A percentile compares a stretch with the other conserved stretches of the same genome.
These are phyloP conservation scores for Lipomyces sp. DNA, from an alignment of 805 yeast species.

Conservation along the genomic window DNA sequence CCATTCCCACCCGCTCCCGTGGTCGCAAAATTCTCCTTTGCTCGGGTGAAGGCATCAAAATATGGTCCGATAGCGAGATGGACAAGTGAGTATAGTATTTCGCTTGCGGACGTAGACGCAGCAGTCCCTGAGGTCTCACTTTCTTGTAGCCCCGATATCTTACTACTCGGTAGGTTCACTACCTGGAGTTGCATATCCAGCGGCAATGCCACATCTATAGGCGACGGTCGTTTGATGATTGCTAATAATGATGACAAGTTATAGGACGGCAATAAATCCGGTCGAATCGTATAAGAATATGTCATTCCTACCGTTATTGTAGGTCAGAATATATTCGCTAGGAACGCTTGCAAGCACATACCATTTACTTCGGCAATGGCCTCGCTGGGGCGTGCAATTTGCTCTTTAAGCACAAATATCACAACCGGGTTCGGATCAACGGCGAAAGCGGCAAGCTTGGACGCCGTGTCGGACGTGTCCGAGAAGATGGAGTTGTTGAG, in stretches of 20 bases:
- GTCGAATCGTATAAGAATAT: slow-evolving; percentile 14
- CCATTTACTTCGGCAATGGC: background rate
- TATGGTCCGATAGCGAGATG: slow-evolving; percentile 70
- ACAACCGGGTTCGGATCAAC: slow-evolving; percentile 39
- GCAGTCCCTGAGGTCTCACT: slow-evolving; percentile 6
- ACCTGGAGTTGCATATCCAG: slow-evolving; percentile 46
- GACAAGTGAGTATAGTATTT: slow-evolving; percentile 62
- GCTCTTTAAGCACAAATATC: slow-evolving; percentile 39
- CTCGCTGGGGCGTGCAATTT: slow-evolving; percentile 6
- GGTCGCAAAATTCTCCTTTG: slow-evolving; percentile 15
- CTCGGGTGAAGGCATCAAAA: slow-evolving; percentile 58
- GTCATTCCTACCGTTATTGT: background rate
- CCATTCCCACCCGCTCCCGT: background rate
- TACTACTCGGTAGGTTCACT: slow-evolving; percentile 45
- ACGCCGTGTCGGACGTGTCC: slow-evolving; percentile 17
- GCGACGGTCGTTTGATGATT: slow-evolving; percentile 38
- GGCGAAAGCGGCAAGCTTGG: slow-evolving; percentile 34
- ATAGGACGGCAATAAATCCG: slow-evolving; percentile 9
- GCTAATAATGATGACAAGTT: slow-evolving; percentile 37
- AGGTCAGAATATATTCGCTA: background rate
- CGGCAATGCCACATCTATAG: slow-evolving; percentile 26
- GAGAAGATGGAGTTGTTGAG: slow-evolving; percentile 36
- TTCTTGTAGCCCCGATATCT: slow-evolving; percentile 12
- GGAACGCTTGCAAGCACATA: background rate
- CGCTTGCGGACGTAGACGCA: slow-evolving; percentile 46